phyloP scores from a whole-genome alignment of 2,329 filamentous ascomycete genomes.

The Cylindrodendrum hubeiense region DNA sequence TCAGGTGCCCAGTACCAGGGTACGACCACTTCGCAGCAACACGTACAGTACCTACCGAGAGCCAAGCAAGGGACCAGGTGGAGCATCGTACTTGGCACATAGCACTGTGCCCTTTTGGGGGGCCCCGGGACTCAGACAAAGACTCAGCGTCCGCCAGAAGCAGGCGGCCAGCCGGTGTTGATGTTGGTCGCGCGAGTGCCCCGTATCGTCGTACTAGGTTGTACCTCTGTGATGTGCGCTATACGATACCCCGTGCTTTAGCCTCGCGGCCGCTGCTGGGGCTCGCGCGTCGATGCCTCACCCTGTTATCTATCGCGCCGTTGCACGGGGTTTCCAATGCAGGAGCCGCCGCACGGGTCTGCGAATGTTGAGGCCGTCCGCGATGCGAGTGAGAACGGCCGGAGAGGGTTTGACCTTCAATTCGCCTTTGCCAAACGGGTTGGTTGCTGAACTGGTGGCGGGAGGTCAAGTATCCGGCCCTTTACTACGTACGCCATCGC shows the following conservation, averaged over 20 bases:
- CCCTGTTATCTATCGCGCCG: conserved; percentile 15
- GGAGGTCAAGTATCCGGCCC: neutral
- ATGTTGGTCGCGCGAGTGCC: conserved; percentile 24
- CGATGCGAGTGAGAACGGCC: neutral
- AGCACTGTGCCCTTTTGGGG: conserved; percentile 27
- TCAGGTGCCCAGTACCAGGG: conserved; percentile 6
- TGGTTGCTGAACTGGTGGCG: conserved; percentile 13
- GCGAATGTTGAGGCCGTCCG: neutral
- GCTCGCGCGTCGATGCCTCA: conserved; percentile 32
- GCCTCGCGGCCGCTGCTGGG: conserved; percentile 25
- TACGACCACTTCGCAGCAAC: conserved; percentile 1
- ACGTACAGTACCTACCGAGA: conserved; percentile 15
- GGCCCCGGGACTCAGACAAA: conserved; percentile 20
- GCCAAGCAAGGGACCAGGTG: conserved; percentile 23
- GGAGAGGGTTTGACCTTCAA: neutral
- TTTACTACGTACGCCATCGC: conserved; percentile 9
- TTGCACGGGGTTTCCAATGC: neutral
- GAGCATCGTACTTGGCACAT: conserved; percentile 12
- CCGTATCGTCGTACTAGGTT: neutral
- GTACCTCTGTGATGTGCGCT: conserved; percentile 7
- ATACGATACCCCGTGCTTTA: conserved; percentile 42
- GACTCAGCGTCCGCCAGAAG: conserved; percentile 6
- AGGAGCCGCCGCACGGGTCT: neutral
- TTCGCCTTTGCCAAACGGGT: neutral
- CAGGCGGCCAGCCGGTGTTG: conserved; percentile 27